phyloP scores from a whole-genome alignment of 768 basidiomycete species.

The Trametes cubensis region DNA sequence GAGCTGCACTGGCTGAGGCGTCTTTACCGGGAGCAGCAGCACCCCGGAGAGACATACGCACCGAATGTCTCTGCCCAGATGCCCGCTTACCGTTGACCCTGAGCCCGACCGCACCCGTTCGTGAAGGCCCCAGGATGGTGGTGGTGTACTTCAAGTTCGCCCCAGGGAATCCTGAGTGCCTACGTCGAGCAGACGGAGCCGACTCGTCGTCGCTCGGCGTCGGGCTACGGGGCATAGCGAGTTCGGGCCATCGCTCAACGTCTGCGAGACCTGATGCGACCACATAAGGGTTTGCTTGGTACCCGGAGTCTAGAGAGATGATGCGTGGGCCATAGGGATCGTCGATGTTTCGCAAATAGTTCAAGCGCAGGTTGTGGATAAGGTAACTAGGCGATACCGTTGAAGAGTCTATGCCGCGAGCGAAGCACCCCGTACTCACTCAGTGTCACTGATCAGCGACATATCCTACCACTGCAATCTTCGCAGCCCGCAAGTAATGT shows the following conservation, averaged over 20 bases:
- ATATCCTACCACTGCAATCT: constrained; percentile 33
- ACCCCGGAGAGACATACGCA: constrained; percentile 23
- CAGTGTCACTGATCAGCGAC: constrained; percentile 68
- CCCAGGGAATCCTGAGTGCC: constrained; percentile 47
- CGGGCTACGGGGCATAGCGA: constrained; percentile 69
- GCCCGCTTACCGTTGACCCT: constrained; percentile 68
- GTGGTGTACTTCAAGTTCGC: constrained; percentile 76
- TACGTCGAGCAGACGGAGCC: constrained; percentile 41
- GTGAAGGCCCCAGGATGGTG: constrained; percentile 79
- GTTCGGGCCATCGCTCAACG: constrained; percentile 81
- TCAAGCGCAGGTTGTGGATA: constrained; percentile 82
- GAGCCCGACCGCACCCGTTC: constrained; percentile 74
- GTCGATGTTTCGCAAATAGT: constrained; percentile 86
- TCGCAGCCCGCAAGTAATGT: too few species aligned
- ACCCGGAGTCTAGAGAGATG: constrained; percentile 77
- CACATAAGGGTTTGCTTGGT: constrained; percentile 83
- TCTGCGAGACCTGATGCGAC: constrained; percentile 80
- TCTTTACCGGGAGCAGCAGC: background rate
- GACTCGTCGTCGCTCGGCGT: constrained; percentile 72
- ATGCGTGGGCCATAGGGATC: constrained; percentile 84
- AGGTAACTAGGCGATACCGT: constrained; percentile 52
- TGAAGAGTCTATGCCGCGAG: background rate
- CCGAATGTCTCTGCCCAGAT: constrained; percentile 24
- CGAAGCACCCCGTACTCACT: constrained; percentile 40
- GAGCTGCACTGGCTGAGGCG: background rate